A percentile compares a stretch with the other conserved stretches of the same genome.
Conservation (phyloP, 2,329 filamentous ascomycete genomes). For the Xylariales sp. region DNA sequence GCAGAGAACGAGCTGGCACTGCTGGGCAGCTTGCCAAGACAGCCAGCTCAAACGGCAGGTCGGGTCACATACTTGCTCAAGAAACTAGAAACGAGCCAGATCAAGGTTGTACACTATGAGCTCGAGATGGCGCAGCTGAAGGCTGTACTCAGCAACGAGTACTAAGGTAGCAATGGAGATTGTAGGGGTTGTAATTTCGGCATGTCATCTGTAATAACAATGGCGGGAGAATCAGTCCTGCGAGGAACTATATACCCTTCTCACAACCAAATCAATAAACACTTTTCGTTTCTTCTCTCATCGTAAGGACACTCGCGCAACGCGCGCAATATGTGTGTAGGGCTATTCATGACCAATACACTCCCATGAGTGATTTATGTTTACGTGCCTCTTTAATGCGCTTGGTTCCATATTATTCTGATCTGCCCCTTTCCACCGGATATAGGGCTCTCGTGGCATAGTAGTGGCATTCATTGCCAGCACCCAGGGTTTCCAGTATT, state of each 20-base stretch:
- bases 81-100: constrained; percentile 72
- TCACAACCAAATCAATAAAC: constrained; percentile 7
- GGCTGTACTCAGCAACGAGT: constrained; percentile 53
- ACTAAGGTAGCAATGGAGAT: constrained; percentile 11
- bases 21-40: constrained; percentile 65
- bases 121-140: constrained; percentile 67
- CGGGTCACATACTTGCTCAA: constrained; percentile 67
- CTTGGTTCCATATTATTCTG: too few relatives aligned
- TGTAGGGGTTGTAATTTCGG: background rate
- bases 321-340: too few relatives aligned
- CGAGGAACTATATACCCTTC: constrained; percentile 11
- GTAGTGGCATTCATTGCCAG: constrained; percentile 30
- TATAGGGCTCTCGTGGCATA: too few relatives aligned
- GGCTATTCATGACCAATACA: too few relatives aligned
- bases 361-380: too few relatives aligned
- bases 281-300: too few relatives aligned
- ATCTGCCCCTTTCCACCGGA: too few relatives aligned
- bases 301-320: too few relatives aligned
- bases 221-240: too few relatives aligned
- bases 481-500: constrained; percentile 48
- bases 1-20: constrained; percentile 72
- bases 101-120: constrained; percentile 71
- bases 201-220: background rate
- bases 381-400: too few relatives aligned
- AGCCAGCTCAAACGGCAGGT: constrained; percentile 62